These are phyloP conservation scores for Aspergillus transmontanensis DNA, from an alignment of 2,329 filamentous ascomycete species.

Conservation along the genomic window DNA sequence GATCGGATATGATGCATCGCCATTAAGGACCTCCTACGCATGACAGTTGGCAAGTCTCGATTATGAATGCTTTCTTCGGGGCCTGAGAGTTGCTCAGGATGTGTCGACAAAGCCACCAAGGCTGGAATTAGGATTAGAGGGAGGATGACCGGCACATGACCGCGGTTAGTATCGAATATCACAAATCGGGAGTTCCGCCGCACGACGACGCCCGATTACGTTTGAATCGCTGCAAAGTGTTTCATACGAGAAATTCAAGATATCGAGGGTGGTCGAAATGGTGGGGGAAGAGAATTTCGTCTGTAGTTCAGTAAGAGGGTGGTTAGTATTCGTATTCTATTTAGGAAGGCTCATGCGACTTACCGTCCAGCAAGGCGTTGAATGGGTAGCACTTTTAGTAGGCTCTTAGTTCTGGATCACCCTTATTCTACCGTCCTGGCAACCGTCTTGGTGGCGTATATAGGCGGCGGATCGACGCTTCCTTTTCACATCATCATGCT, in stretches of 20 bases:
- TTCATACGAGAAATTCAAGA: fast-evolving
- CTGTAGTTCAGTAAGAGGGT: background rate
- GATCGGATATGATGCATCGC: background rate
- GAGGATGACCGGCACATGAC: background rate
- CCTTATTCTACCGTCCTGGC: background rate
- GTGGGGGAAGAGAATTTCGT: background rate
- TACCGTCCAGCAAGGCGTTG: background rate
- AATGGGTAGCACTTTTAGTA: too few species aligned
- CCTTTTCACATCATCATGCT: background rate
- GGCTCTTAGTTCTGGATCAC: background rate
- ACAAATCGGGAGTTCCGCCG: background rate
- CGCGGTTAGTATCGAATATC: background rate
- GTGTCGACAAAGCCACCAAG: background rate
- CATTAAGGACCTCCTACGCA: background rate
- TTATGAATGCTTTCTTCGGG: background rate
- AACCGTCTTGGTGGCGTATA: background rate
- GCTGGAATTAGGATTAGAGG: background rate
- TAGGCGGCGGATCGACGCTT: background rate
- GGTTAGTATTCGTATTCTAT: background rate
- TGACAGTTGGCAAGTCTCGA: background rate
- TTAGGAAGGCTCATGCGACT: background rate
- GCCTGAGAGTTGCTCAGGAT: background rate
- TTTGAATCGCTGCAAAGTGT: background rate
- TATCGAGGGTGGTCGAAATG: background rate
- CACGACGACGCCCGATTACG: background rate